Evolutionary conservation across 495 filamentous ascomycete genomes (phyloP).

Genomic region (Aspergillus mulundensis): DNA sequence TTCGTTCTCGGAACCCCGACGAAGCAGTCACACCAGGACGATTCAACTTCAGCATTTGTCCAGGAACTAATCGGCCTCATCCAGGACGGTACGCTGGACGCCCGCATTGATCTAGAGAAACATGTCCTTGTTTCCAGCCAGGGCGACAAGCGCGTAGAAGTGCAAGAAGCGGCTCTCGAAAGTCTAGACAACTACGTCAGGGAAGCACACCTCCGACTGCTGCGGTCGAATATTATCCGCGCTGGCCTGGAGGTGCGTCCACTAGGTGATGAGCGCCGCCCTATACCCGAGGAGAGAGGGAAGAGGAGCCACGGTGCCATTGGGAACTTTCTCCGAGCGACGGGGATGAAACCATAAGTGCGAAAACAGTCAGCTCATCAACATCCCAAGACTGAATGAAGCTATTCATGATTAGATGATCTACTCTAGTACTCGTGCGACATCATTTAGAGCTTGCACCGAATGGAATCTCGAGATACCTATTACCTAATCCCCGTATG

Average conservation of each 20-base stretch:
- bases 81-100: conserved; percentile 61
- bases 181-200: conserved; percentile 67
- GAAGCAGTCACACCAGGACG: conserved; percentile 34
- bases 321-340: conserved; percentile 9
- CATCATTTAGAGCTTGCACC: background rate
- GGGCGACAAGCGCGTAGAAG: conserved; percentile 56
- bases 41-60: conserved; percentile 58
- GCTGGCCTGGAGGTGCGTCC: conserved; percentile 70
- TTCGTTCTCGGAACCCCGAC: conserved; percentile 47
- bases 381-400: background rate
- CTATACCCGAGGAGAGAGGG: conserved; percentile 9
- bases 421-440: background rate
- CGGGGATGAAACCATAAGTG: conserved; percentile 14
- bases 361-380: background rate
- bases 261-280: conserved; percentile 12
- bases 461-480: background rate
- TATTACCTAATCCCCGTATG: no score
- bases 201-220: conserved; percentile 67
- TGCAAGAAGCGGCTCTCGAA: conserved; percentile 63
- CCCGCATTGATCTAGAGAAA: conserved; percentile 80
- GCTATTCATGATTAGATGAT: background rate
- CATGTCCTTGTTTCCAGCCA: conserved; percentile 68
- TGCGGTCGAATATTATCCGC: conserved; percentile 67
- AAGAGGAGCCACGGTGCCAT: conserved; percentile 3
- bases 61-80: conserved; percentile 78